These are phyloP conservation scores for Colletotrichum navitas DNA, from an alignment of 2,329 filamentous ascomycete genomes.

Conservation along the genomic window DNA sequence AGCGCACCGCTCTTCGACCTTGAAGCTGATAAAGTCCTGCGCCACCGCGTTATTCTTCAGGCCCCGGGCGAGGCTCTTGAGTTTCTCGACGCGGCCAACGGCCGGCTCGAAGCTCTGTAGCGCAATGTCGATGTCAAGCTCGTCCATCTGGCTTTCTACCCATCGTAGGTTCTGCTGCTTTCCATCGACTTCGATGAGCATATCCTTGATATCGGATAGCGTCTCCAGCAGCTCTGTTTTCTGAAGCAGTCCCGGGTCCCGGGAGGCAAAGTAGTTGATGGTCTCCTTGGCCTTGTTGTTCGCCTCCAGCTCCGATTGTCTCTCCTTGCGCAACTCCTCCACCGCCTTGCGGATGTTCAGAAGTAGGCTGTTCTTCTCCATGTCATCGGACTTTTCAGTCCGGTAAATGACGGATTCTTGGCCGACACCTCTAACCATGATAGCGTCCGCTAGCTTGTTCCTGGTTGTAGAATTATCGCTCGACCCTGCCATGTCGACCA, in stretches of 20 bases:
- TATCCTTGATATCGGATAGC: slow-evolving; percentile 82
- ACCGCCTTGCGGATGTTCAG: slow-evolving; percentile 93
- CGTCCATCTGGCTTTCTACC: slow-evolving; percentile 95
- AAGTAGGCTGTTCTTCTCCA: slow-evolving; percentile 84
- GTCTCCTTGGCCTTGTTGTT: slow-evolving; percentile 87
- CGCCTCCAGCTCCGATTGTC: slow-evolving; percentile 88
- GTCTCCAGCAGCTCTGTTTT: slow-evolving; percentile 85
- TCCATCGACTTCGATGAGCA: slow-evolving; percentile 95
- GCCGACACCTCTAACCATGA: slow-evolving; percentile 88
- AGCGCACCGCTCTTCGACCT: slow-evolving; percentile 86
- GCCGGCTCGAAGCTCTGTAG: slow-evolving; percentile 89
- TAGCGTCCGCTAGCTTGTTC: slow-evolving; percentile 82
- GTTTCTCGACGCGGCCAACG: slow-evolving; percentile 85
- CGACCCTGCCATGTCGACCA: slow-evolving; percentile 85
- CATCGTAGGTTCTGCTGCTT: slow-evolving; percentile 96
- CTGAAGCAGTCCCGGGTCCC: slow-evolving; percentile 81
- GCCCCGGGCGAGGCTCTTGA: slow-evolving; percentile 82
- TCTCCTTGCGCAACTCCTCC: slow-evolving; percentile 87
- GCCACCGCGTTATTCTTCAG: slow-evolving; percentile 89
- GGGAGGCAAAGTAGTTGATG: slow-evolving; percentile 86
- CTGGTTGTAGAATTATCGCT: slow-evolving; percentile 65
- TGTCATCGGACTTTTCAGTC: slow-evolving; percentile 83
- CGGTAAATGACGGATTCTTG: slow-evolving; percentile 95
- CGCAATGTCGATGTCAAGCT: slow-evolving; percentile 95
- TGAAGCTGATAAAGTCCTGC: slow-evolving; percentile 92